Percentiles rank a stretch among this genome's conserved stretches.
phyloP scores from a whole-genome alignment of 306 rosid genomes.

The Abrus precatorius region DNA sequence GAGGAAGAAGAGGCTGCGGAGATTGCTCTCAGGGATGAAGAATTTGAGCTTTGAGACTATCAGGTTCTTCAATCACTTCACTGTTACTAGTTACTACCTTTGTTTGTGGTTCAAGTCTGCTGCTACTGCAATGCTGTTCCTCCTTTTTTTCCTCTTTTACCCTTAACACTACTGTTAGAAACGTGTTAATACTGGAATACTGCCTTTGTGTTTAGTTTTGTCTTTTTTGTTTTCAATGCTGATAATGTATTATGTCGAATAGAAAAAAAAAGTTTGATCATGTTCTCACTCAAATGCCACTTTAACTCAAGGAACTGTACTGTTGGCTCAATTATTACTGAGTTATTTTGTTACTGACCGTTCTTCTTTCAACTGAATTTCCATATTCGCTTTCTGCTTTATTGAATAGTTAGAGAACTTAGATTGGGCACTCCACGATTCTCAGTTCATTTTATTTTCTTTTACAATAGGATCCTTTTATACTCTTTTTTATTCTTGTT shows the following conservation, averaged over 20 bases:
- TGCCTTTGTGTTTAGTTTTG: constrained; percentile 43
- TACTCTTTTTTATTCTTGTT: neutral
- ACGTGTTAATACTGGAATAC: constrained; percentile 41
- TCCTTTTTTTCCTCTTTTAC: neutral
- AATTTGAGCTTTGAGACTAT: constrained; percentile 74
- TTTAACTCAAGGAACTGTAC: neutral
- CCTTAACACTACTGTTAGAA: constrained; percentile 33
- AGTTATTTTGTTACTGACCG: constrained; percentile 23
- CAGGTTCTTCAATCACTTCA: constrained; percentile 37
- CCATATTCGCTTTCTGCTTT: neutral
- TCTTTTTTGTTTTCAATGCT: constrained; percentile 37
- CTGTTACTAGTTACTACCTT: constrained; percentile 12
- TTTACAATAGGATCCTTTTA: neutral
- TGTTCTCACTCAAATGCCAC: constrained; percentile 20
- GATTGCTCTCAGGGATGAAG: constrained; percentile 81
- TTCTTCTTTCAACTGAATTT: constrained; percentile 3
- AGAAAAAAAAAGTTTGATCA: constrained; percentile 30
- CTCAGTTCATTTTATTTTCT: constrained; percentile 7
- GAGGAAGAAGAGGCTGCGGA: constrained; percentile 95
- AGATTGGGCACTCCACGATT: neutral
- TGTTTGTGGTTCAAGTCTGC: constrained; percentile 54
- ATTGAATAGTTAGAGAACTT: neutral
- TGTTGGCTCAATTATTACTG: neutral
- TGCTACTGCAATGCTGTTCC: constrained; percentile 45
- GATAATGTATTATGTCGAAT: constrained; percentile 43